Evolutionary conservation across 768 basidiomycete species (phyloP), one percentile per base, ranked within the genome.

Genomic region (Russula griseocarnosa): DNA sequence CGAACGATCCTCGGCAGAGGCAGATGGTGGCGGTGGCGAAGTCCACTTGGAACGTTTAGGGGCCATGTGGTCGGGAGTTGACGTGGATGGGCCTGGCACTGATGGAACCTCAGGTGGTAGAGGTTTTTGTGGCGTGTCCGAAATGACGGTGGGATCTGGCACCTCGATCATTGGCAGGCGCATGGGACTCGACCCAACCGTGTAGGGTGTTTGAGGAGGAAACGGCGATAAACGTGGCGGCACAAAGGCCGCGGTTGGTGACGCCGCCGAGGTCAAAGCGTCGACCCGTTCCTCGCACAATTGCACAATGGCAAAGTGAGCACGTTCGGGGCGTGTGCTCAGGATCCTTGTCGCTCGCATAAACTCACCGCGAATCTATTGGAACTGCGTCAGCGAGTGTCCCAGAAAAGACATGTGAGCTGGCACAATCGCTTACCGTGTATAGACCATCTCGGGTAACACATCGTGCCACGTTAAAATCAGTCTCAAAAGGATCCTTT

Each of bases 391-490:
- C n/a, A 66, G 52, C 20, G 55, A 40, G 24, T 20, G 28, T 5
- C 7, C 40, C 4, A 2, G 13, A 58, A 8, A 50, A 30, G 52
- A 52, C 58, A 30, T 38, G 56, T 46, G 40, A 30, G 50, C 50
- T 36, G 54, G 28, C 40, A 42, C 38, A 42, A 24, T 16, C 28
- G 73, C 84, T 70, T 71, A 95, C 95, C 47, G 92, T 93, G 71
- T 97, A 98, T 60, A 99, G 79, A 3, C 96, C 96, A 73, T 99
- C 96, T 71, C 88, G 90, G 20, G 96, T 98, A 22, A 98, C 96
- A 69, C 95, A 98, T 69, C 96, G 83, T 10, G 94, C 90, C 53
- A 99, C 96, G 69, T 99, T 99, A 76, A 90, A 99, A 70, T 93
- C 87, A n/a, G 81, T 82, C 73, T 98, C 96, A 71, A 99, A 99